Conservation (phyloP, 148 eudicot species). For the Linanthus parryae region DNA sequence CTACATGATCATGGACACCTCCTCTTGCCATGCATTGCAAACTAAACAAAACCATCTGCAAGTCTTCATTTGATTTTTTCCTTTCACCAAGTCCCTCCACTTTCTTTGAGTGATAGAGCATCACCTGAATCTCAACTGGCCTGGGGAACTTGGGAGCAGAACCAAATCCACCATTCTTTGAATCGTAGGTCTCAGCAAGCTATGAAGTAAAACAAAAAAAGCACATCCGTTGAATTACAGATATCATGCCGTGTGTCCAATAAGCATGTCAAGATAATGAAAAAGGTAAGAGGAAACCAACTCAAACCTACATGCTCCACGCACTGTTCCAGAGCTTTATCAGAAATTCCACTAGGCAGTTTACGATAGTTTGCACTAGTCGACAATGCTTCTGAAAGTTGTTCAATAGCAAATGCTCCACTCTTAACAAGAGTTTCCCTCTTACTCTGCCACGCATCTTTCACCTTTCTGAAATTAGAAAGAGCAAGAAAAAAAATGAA, state of each 20-base stretch:
- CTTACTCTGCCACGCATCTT: slow-evolving; percentile 87
- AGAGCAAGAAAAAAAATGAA: background rate
- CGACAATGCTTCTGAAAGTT: slow-evolving; percentile 81
- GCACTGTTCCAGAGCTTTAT: slow-evolving; percentile 54
- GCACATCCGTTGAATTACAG: background rate
- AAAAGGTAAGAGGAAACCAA: background rate
- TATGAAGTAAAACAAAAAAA: slow-evolving; percentile 14
- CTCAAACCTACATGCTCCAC: slow-evolving; percentile 60
- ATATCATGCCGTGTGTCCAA: background rate
- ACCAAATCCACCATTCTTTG: slow-evolving; percentile 81
- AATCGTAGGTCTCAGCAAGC: slow-evolving; percentile 73
- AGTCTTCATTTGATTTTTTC: slow-evolving; percentile 44
- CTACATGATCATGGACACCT: slow-evolving; percentile 92
- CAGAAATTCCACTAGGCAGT: slow-evolving; percentile 55
- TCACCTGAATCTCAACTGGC: slow-evolving; percentile 78
- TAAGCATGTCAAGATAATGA: background rate
- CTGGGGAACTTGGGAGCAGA: slow-evolving; percentile 95
- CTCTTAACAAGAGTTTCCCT: slow-evolving; percentile 64
- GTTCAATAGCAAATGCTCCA: slow-evolving; percentile 89
- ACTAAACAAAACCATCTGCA: slow-evolving; percentile 60
- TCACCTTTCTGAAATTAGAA: slow-evolving; percentile 60
- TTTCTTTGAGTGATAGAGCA: slow-evolving; percentile 73
- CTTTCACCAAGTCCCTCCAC: slow-evolving; percentile 40
- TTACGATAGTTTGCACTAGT: slow-evolving; percentile 51
- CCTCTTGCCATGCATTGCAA: slow-evolving; percentile 91